phyloP scores from a whole-genome alignment of 75 land plant genomes.

The Pinus tabuliformis region DNA sequence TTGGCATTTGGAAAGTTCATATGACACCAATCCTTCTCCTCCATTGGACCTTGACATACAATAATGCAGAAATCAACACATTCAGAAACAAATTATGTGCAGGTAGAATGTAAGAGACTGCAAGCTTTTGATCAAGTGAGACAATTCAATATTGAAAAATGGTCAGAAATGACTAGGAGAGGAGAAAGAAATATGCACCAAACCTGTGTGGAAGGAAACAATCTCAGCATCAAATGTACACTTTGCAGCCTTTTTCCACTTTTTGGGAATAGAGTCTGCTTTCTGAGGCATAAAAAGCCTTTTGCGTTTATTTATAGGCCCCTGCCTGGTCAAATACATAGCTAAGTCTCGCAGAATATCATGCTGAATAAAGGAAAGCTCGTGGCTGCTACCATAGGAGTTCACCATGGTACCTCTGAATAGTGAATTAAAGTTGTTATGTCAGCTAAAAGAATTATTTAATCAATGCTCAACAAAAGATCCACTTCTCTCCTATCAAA shows the following conservation, averaged over 20 bases:
- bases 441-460: no score
- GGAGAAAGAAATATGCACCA: not conserved
- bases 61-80: not conserved
- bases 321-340: slow-evolving; percentile 24
- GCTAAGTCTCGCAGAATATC: slow-evolving; percentile 67
- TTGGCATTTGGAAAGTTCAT: slow-evolving; percentile 60
- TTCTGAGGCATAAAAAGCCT: slow-evolving; percentile 55
- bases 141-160: not conserved
- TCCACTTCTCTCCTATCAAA: no score
- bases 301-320: slow-evolving; percentile 12
- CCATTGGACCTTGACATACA: slow-evolving; percentile 44
- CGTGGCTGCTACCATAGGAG: slow-evolving; percentile 14
- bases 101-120: not conserved
- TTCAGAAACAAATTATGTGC: not conserved
- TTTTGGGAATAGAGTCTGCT: slow-evolving; percentile 33
- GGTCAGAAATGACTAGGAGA: not conserved
- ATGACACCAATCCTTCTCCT: slow-evolving; percentile 41
- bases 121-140: not conserved
- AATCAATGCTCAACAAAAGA: no score
- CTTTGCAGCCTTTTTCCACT: slow-evolving; percentile 41
- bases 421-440: not conserved
- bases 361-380: slow-evolving; percentile 53
- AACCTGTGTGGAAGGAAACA: slow-evolving; percentile 72
- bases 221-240: slow-evolving; percentile 43
- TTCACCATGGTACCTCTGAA: not conserved